Evolutionary conservation across 2,329 filamentous ascomycete genomes (phyloP).

Genomic region (Graphilbum fragrans): DNA sequence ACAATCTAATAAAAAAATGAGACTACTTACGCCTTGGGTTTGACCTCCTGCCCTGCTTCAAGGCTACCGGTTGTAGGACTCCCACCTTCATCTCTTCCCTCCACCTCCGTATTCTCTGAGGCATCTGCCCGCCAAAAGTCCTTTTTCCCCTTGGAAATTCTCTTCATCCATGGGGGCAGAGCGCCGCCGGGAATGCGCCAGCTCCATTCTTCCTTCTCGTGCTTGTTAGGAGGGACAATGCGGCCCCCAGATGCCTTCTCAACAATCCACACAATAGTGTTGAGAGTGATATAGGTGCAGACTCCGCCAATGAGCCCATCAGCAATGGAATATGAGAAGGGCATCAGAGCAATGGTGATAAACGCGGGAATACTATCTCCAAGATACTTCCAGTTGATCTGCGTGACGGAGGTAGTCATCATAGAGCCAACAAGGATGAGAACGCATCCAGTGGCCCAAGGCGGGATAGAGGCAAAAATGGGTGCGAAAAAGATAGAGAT

Average conservation of each 20-base stretch:
- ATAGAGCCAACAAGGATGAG: conserved; percentile 59
- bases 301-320: conserved; percentile 59
- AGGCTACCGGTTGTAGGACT: too few relatives aligned
- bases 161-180: conserved; percentile 60
- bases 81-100: too few relatives aligned
- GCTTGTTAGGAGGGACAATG: conserved; percentile 35
- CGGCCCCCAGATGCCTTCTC: conserved; percentile 28
- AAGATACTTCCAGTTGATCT: conserved; percentile 66
- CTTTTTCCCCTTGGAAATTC: conserved; percentile 53
- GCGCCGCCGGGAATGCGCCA: conserved; percentile 62
- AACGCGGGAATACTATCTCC: conserved; percentile 66
- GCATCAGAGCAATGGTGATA: conserved; percentile 61
- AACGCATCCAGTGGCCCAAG: conserved; percentile 65
- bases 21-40: too few relatives aligned
- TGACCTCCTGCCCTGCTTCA: too few relatives aligned
- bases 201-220: conserved; percentile 41
- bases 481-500: conserved; percentile 63
- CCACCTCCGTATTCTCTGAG: too few relatives aligned
- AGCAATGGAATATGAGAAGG: conserved; percentile 65
- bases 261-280: conserved; percentile 31
- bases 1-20: too few relatives aligned
- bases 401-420: conserved; percentile 62
- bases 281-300: conserved; percentile 38
- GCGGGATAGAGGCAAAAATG: conserved; percentile 63
- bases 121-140: conserved; percentile 55